Evolutionary conservation across 176 grass and related monocot species (phyloP).

Genomic region (Avena eriantha): DNA sequence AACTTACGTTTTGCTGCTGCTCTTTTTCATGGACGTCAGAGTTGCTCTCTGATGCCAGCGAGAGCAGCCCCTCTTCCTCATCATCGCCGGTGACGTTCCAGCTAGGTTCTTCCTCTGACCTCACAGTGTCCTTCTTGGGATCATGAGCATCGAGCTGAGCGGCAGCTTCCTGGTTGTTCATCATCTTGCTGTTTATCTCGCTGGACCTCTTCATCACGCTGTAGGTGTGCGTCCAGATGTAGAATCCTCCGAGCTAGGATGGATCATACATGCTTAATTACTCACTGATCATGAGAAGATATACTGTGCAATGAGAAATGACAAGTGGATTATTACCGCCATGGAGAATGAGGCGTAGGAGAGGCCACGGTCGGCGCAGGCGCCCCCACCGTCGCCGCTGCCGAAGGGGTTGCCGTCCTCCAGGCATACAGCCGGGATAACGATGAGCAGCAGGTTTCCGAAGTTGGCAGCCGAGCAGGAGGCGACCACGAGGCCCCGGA

Average conservation of each 20-base stretch:
- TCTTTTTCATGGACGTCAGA: neutral
- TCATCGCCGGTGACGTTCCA: conserved; percentile 13
- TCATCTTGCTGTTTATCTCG: conserved; percentile 22
- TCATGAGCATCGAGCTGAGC: neutral
- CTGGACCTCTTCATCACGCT: conserved; percentile 43
- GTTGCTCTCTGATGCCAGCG: no score
- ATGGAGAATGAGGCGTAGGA: conserved; percentile 46
- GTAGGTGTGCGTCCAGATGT: no score
- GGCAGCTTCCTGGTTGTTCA: neutral
- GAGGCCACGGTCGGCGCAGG: no score
- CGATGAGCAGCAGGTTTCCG: conserved; percentile 65
- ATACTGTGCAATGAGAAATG: no score
- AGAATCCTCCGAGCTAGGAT: no score
- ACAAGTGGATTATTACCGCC: conserved; percentile 15
- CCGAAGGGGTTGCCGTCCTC: conserved; percentile 67
- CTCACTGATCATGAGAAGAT: no score
- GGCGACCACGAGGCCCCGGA: neutral
- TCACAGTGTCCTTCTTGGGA: neutral
- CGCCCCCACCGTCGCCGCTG: neutral
- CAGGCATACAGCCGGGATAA: conserved; percentile 62
- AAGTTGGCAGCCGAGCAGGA: conserved; percentile 70
- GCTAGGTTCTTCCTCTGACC: neutral
- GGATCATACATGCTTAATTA: no score
- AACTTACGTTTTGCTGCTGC: neutral
- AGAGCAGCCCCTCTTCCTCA: neutral